Evolutionary conservation across 2,329 filamentous ascomycete genomes (phyloP), one percentile per base, ranked within the genome.

Genomic region (Aureobasidium melanogenum): DNA sequence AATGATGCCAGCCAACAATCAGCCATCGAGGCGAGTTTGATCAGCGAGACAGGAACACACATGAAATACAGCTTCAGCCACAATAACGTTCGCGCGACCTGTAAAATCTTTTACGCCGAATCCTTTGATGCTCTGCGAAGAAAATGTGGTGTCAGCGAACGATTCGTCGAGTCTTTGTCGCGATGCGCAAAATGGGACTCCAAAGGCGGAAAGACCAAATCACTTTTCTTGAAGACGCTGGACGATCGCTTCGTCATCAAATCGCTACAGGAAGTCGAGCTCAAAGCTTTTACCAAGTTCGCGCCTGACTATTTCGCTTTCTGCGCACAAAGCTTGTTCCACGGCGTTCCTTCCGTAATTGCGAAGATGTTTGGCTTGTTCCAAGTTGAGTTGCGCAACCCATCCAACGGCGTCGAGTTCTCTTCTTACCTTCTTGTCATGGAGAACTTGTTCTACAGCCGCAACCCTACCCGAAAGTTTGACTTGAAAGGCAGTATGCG

Each of bases 361-460:
- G 94, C 94, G 32, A 99, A 99, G 77, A 99, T 99, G 94, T 84
- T 99, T 59, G 94, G 94, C 0, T 95, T 99, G 73, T 99, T 96
- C 77, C 93, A 97, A 69, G 88, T 99, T 52, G 88, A 93, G 66
- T 96, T 99, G 76, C 97, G 96, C 77, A 97, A 97, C 68, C 90
- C 94, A 0, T 81, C 84, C 19, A 97, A 92, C 0, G 92, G 91
- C 54, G 89, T 89, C 0, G 94, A 99, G 71, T 93, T 96, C 73
- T 96, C 96, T 71, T 90, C 93, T 74, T 96, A 95, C 73, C 82
- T 99, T 58, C 80, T 99, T 5, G 82, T 99, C 19, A 99, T 97
- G 86, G 94, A 99, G 75, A 99, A 99, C 67, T 78, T 99, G 17
- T 99, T 99, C 73, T 99, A 99, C 70, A 94, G 97, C 71, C 88